Base-by-base conservation (phyloP, 2,329 filamentous ascomycete genomes). In the Cladobotryum protrusum region DNA sequence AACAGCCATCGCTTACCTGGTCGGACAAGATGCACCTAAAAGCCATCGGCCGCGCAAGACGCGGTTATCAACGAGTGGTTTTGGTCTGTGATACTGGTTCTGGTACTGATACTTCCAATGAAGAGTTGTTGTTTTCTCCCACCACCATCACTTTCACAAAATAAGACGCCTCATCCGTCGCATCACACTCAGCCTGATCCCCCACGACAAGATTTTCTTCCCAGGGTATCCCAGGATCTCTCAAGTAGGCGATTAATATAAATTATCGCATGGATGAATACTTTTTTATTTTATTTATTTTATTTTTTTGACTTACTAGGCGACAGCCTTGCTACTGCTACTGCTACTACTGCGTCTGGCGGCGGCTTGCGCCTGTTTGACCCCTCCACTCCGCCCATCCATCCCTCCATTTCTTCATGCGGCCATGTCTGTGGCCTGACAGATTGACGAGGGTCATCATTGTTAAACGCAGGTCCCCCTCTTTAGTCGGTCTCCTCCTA, bases 361-460 rank as follows among this genome's bases (percentile, higher is more conserved):
- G 42, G 44, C 46, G 47, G 20, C 50, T 47, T 50, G 49, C 47
- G 49, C 17, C 47, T 54, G 45, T 48, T 45, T 17, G 6, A 37
- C 35, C 14, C 35, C 14, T 9, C 35, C 24, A 5, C 24, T 8
- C 7, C 24, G 7, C 11, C 24, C 24, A 29, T 29, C 24, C 24
- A 29, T 29, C 24, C 24, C 24, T 29, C 24, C 24, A 29, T 29
- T 29, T 29, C 24, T 29, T 29, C 24, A 29, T 29, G 24, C 24
- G 35, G 35, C 35, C 35, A 37, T n/a, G 17, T 37, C 14, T 6
- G 35, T 17, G 35, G 44, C 39, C 39, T 39, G 44, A 37, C 37
- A 15, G 35, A 37, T 29, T 29, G 24, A 29, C 24, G 17, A 17
- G 35, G 14, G 35, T 37, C 14, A 3, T 37, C 14, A 17, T 37